Percentiles rank a stretch among this genome's conserved stretches.
Evolutionary conservation across 139 green algal genomes (phyloP).

Genomic region (Klebsormidium nitens): DNA sequence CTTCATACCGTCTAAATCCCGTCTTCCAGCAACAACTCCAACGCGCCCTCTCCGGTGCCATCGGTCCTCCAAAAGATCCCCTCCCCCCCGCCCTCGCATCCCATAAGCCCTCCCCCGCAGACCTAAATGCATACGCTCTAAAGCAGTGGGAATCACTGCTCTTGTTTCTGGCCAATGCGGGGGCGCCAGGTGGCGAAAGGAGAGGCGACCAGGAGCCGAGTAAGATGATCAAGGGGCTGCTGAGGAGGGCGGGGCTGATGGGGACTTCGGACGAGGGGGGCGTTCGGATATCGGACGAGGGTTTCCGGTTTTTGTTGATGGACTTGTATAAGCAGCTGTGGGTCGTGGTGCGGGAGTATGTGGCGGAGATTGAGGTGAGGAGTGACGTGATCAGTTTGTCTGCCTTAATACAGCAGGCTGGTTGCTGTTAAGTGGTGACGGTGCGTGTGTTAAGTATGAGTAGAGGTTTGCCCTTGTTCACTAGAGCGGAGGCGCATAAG

Average conservation of each 20-base stretch:
- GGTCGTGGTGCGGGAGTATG: neutral
- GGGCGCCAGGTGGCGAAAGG: no score
- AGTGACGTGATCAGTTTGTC: no score
- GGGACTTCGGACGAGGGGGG: neutral
- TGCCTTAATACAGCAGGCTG: no score
- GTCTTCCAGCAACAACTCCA: slow-evolving; percentile 20
- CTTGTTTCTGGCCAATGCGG: neutral
- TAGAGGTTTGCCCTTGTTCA: no score
- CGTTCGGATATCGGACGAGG: neutral
- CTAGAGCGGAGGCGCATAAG: no score
- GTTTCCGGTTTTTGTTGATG: neutral
- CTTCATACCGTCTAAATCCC: slow-evolving; percentile 5
- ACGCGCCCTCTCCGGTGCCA: neutral
- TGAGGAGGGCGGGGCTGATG: neutral
- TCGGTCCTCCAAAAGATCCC: neutral
- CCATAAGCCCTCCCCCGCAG: neutral
- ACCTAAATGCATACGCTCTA: neutral
- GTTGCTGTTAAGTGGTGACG: no score
- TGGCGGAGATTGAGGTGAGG: no score
- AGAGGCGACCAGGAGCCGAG: neutral
- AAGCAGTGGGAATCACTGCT: neutral
- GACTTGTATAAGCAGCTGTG: neutral
- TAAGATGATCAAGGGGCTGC: neutral
- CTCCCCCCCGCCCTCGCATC: neutral
- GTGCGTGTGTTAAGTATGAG: no score